Percentiles rank a stretch among this genome's conserved stretches.
Conservation (phyloP, 192 early-diverging fungal species). For the Funneliformis geosporum region DNA sequence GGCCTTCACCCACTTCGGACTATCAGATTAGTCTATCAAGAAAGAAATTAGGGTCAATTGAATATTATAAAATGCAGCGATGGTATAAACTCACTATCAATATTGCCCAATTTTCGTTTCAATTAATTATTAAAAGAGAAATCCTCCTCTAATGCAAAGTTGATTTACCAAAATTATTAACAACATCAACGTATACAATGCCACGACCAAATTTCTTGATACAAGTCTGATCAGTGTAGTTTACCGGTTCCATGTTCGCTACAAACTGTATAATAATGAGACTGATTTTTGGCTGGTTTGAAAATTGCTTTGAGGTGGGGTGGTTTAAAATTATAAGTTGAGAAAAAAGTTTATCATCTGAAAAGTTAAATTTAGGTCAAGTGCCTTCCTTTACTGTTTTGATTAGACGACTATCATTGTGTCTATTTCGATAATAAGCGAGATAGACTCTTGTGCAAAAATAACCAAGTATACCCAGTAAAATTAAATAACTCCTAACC, state of each 20-base stretch:
- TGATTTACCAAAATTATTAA: slow-evolving; percentile 17
- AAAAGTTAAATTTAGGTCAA: background rate
- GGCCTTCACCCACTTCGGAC: slow-evolving; percentile 2
- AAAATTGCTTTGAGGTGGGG: slow-evolving; percentile 24
- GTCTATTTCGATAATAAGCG: too few relatives aligned
- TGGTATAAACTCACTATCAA: background rate
- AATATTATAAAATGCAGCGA: background rate
- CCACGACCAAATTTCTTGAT: slow-evolving; percentile 27
- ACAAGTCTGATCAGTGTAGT: slow-evolving; percentile 9
- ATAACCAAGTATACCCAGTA: too few relatives aligned
- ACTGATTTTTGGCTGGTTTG: background rate
- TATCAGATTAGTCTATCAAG: too few relatives aligned
- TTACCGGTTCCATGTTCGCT: slow-evolving; percentile 33
- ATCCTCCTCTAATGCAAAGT: background rate
- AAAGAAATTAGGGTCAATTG: too few relatives aligned
- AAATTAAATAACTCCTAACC: too few relatives aligned
- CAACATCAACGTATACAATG: slow-evolving; percentile 27
- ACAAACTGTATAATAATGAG: slow-evolving; percentile 1
- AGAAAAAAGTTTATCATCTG: slow-evolving; percentile 11
- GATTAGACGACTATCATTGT: background rate
- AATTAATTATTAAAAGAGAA: background rate
- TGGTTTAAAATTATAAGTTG: slow-evolving; percentile 7
- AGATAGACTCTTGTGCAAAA: too few relatives aligned
- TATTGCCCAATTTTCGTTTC: background rate
- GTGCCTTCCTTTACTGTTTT: slow-evolving; percentile 7